These are phyloP conservation scores for Solanum clarkiae DNA, from an alignment of 257 asterid species.

Conservation along the genomic window DNA sequence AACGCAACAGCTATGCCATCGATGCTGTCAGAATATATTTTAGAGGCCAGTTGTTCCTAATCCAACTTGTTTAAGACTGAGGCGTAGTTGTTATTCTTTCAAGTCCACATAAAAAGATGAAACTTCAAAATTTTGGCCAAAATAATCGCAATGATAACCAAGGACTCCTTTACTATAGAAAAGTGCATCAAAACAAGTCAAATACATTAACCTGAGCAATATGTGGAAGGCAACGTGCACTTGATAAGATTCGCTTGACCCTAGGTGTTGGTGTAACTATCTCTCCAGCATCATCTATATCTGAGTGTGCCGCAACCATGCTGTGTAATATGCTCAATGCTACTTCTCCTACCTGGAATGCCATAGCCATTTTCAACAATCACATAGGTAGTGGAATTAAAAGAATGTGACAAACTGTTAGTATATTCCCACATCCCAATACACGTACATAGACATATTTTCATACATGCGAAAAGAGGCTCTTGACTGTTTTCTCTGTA, in stretches of 20 bases:
- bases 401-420: neutral
- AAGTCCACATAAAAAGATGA: neutral
- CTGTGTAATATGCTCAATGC: slow-evolving; percentile 86
- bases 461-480: neutral
- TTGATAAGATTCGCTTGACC: slow-evolving; percentile 86
- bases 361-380: neutral
- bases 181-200: neutral
- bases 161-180: neutral
- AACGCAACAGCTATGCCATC: neutral
- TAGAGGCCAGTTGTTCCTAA: neutral
- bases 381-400: neutral
- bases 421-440: neutral
- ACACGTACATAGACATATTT: neutral
- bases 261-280: slow-evolving; percentile 96
- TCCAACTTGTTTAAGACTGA: neutral
- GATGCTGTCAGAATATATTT: neutral
- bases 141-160: neutral
- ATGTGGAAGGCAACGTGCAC: slow-evolving; percentile 92
- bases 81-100: neutral
- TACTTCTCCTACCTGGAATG: slow-evolving; percentile 77
- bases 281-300: slow-evolving; percentile 99
- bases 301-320: slow-evolving; percentile 98
- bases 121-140: neutral
- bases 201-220: slow-evolving; percentile 64
- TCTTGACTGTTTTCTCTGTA: neutral